Evolutionary conservation across 495 filamentous ascomycete species (phyloP).

Genomic region (Penicillium tannophilum): DNA sequence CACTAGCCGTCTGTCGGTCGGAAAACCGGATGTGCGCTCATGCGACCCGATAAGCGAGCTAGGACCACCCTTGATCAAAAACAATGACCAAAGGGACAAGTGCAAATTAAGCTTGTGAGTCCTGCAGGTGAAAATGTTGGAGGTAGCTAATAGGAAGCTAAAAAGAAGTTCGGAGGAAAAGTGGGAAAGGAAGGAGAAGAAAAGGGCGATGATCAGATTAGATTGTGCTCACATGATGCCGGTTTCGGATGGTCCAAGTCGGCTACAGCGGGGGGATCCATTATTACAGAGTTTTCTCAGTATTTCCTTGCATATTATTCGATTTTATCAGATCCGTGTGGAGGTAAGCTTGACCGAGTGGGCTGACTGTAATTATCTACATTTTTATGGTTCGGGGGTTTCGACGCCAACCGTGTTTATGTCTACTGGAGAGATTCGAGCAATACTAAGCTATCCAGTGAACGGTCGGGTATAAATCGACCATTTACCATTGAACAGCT

Average conservation of each 20-base stretch:
- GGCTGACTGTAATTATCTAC: slow-evolving; percentile 22
- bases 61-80: slow-evolving; percentile 4
- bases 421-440: not conserved
- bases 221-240: slow-evolving; percentile 43
- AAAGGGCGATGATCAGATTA: slow-evolving; percentile 46
- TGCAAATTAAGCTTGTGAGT: slow-evolving; percentile 5
- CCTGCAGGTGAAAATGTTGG: not conserved
- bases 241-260: slow-evolving; percentile 30
- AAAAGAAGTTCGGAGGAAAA: slow-evolving; percentile 14
- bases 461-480: not conserved
- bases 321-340: slow-evolving; percentile 33
- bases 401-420: slow-evolving; percentile 17
- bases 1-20: slow-evolving; percentile 39
- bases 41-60: slow-evolving; percentile 40
- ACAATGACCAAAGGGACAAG: slow-evolving; percentile 7
- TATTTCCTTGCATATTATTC: not conserved
- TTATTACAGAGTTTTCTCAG: slow-evolving; percentile 1
- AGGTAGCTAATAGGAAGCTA: slow-evolving; percentile 11
- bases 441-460: not conserved
- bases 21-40: slow-evolving; percentile 47
- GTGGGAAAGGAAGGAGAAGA: slow-evolving; percentile 25
- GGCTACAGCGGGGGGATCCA: slow-evolving; percentile 10
- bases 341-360: slow-evolving; percentile 22
- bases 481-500: not conserved
- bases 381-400: slow-evolving; percentile 4